phyloP scores from a whole-genome alignment of 225 moss, liverwort and hornwort genomes.

The Sphagnum contortum region DNA sequence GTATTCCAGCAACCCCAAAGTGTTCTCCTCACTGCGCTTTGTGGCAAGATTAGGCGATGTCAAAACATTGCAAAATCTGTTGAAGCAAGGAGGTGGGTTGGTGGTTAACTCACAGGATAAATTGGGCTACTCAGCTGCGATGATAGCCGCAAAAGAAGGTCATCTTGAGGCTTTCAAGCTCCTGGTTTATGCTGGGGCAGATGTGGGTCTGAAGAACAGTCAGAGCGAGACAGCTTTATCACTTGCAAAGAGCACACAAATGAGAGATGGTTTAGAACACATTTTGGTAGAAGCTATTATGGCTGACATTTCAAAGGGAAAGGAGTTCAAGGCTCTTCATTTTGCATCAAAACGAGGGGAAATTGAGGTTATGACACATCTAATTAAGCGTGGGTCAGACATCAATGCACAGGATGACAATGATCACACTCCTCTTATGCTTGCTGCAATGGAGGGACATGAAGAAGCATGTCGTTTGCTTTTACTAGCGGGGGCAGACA shows the following conservation, averaged over 20 bases:
- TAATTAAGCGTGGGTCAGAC: constrained; percentile 27
- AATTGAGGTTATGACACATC: constrained; percentile 31
- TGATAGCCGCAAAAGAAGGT: constrained; percentile 43
- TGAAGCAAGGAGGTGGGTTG: constrained; percentile 21
- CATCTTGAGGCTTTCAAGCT: constrained; percentile 43
- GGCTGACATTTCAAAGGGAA: constrained; percentile 32
- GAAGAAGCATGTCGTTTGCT: constrained; percentile 34
- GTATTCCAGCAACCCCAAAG: constrained; percentile 33
- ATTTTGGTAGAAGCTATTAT: constrained; percentile 43
- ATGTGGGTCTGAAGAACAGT: constrained; percentile 33
- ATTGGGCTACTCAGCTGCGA: constrained; percentile 40
- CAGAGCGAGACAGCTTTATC: constrained; percentile 40
- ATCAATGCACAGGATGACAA: constrained; percentile 35
- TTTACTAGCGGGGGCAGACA: constrained; percentile 36
- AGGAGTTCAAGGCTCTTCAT: constrained; percentile 42
- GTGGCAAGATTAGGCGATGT: constrained; percentile 35
- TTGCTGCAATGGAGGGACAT: constrained; percentile 38
- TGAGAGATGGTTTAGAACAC: constrained; percentile 31
- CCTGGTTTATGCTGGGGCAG: constrained; percentile 39
- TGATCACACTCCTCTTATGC: constrained; percentile 40
- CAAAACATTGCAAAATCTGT: constrained; percentile 25
- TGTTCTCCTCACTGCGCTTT: constrained; percentile 38
- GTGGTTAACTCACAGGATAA: constrained; percentile 34
- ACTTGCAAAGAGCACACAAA: constrained; percentile 23
- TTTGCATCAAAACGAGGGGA: constrained; percentile 45